A percentile compares a stretch with the other conserved stretches of the same genome.
phyloP scores from a whole-genome alignment of 257 asterid species.

The Paraleonurus japonicus region DNA sequence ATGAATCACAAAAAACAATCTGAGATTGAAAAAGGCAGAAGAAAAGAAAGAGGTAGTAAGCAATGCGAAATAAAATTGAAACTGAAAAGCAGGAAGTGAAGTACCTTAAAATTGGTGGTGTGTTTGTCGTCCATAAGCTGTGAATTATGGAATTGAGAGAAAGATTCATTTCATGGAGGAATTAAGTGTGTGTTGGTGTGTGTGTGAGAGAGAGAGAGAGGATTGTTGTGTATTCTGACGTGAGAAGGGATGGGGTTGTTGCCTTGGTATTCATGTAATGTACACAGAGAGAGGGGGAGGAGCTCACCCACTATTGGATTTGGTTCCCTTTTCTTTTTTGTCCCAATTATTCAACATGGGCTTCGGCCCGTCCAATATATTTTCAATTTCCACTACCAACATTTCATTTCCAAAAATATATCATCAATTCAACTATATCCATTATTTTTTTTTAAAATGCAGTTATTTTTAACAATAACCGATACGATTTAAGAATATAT shows the following conservation, averaged over 20 bases:
- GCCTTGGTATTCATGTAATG: too few relatives aligned
- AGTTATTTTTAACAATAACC: too few relatives aligned
- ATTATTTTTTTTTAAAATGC: too few relatives aligned
- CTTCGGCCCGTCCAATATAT: conserved; percentile 5
- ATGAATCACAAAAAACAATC: not conserved
- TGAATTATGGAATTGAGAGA: conserved; percentile 22
- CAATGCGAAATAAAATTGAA: not conserved
- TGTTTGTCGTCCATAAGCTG: conserved; percentile 36
- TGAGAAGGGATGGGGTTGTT: conserved; percentile 1
- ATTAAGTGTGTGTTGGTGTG: not conserved
- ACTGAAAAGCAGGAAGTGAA: not conserved
- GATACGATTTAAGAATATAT: too few relatives aligned
- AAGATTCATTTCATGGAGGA: conserved; percentile 37
- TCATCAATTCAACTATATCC: too few relatives aligned
- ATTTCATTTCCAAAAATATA: not conserved
- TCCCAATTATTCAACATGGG: not conserved
- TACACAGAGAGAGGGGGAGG: too few relatives aligned
- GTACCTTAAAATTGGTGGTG: conserved; percentile 31
- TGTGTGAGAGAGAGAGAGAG: not conserved
- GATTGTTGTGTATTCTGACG: conserved; percentile 11
- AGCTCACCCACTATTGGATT: not conserved
- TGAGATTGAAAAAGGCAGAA: too few relatives aligned
- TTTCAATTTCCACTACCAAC: not conserved
- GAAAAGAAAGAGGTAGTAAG: not conserved
- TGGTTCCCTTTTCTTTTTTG: not conserved